Evolutionary conservation across 306 rosid genomes (phyloP).

Genomic region (Fagus sylvatica): DNA sequence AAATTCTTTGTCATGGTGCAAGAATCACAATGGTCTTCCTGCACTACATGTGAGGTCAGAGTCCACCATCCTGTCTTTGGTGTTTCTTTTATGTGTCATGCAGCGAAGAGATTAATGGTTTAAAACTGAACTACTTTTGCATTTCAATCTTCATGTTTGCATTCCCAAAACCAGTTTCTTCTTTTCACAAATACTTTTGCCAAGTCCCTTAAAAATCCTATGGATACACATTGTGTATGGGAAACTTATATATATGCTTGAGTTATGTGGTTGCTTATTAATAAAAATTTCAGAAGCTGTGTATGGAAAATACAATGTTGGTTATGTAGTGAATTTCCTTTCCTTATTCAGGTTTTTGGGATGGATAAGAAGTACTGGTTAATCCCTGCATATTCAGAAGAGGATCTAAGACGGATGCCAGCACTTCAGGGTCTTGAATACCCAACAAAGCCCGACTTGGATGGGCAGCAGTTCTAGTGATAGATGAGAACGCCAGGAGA

Average conservation of each 20-base stretch:
- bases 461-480: slow-evolving; percentile 43
- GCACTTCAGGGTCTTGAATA: slow-evolving; percentile 65
- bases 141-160: not conserved
- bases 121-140: not conserved
- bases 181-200: not conserved
- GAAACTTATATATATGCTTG: not conserved
- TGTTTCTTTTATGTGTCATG: not conserved
- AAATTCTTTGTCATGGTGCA: not conserved
- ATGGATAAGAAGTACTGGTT: slow-evolving; percentile 63
- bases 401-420: slow-evolving; percentile 55
- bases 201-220: not conserved
- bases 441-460: slow-evolving; percentile 47
- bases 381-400: slow-evolving; percentile 63
- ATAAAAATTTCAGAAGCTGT: not conserved
- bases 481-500: not conserved
- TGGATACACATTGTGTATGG: not conserved
- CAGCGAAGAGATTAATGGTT: not conserved
- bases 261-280: not conserved
- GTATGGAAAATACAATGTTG: not conserved
- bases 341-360: slow-evolving; percentile 59
- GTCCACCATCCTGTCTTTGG: not conserved
- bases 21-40: not conserved
- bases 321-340: not conserved
- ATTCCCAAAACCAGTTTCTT: not conserved
- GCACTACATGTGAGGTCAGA: not conserved